phyloP scores from a whole-genome alignment of 495 filamentous ascomycete species.

The Tuber melanosporum region DNA sequence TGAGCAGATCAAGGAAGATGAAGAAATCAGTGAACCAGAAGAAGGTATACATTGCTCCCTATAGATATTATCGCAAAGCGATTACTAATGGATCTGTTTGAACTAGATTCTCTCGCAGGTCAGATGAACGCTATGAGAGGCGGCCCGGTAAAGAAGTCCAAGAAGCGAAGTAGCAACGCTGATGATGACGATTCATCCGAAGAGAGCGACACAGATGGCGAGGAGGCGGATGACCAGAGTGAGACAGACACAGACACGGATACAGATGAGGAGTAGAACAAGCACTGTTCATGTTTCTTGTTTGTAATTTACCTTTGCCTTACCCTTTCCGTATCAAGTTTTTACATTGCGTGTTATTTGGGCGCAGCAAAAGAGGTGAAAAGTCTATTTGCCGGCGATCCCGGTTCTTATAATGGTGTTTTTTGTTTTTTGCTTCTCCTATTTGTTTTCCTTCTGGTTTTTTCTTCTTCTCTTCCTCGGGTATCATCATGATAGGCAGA shows the following conservation, averaged over 20 bases:
- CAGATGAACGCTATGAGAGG: constrained; percentile 82
- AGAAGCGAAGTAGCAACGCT: constrained; percentile 51
- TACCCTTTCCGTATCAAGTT: not conserved
- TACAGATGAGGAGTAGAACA: constrained; percentile 37
- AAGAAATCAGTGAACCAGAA: constrained; percentile 95
- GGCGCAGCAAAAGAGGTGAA: not conserved
- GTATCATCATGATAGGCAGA: not conserved
- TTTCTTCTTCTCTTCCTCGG: not conserved
- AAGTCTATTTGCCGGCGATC: not conserved
- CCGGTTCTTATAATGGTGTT: not conserved
- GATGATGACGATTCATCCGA: constrained; percentile 87
- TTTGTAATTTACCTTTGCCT: not conserved
- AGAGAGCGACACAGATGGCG: constrained; percentile 65
- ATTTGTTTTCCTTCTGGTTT: not conserved
- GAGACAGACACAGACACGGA: constrained; percentile 39
- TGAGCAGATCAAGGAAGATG: constrained; percentile 68
- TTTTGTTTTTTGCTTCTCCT: not conserved
- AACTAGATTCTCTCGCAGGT: constrained; percentile 74
- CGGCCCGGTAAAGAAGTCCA: constrained; percentile 54
- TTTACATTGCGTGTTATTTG: not conserved
- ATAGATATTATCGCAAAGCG: constrained; percentile 1
- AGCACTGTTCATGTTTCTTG: not conserved
- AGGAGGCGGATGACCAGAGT: constrained; percentile 44
- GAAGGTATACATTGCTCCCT: constrained; percentile 61
- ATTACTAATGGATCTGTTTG: constrained; percentile 14